Evolutionary conservation across 176 grass and related monocot genomes (phyloP).

Genomic region (Oryza glumipatula): DNA sequence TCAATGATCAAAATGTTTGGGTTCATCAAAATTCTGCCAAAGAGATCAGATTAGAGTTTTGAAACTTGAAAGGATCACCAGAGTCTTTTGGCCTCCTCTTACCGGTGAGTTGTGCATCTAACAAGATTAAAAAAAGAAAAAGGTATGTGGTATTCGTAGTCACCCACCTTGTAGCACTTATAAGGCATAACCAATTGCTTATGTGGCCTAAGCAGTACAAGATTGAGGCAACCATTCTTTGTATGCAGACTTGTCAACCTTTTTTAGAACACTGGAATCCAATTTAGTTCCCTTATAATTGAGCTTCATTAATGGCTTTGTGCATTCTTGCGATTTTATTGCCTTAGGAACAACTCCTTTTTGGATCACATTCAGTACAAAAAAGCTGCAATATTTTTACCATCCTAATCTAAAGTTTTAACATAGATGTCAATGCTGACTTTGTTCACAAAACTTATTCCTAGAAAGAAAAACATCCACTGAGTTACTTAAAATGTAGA

Average conservation of each 20-base stretch:
- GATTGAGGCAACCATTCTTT: too few species aligned
- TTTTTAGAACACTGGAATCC: background rate
- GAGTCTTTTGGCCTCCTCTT: conserved; percentile 12
- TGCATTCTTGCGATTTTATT: conserved; percentile 1
- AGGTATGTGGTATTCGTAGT: background rate
- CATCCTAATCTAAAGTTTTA: conserved; percentile 25
- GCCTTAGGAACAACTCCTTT: background rate
- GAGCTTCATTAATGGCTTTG: conserved; percentile 1
- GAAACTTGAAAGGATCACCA: background rate
- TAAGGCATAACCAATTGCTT: background rate
- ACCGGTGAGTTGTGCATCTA: conserved; percentile 4
- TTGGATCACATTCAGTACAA: background rate
- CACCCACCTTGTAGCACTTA: background rate
- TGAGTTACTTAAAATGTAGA: conserved; percentile 28
- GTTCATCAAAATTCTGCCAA: background rate
- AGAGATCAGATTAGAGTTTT: background rate
- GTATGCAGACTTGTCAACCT: too few species aligned
- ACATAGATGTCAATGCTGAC: conserved; percentile 16
- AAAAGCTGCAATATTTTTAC: background rate
- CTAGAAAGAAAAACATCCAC: conserved; percentile 19
- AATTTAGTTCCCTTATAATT: conserved; percentile 27
- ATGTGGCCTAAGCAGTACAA: too few species aligned
- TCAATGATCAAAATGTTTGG: background rate
- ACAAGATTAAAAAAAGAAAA: too few species aligned
- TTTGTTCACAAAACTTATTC: conserved; percentile 28